Base-by-base conservation (phyloP, 805 yeast genomes). In the Candida multigemmis region DNA sequence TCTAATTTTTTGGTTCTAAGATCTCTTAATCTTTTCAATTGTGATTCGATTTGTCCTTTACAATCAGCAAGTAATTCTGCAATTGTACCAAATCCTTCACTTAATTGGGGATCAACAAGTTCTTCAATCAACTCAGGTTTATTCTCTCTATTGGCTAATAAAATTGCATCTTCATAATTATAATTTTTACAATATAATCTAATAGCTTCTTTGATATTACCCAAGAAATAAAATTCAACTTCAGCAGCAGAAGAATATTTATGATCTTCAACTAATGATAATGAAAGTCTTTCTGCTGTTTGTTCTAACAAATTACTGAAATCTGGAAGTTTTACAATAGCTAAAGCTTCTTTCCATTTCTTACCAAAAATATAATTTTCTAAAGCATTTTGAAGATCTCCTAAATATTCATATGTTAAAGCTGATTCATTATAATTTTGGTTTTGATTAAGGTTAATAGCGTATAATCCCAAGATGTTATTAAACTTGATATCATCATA, bases 1-100 rank as follows among this genome's bases (percentile, higher is more conserved):
- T 74, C 77, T 24, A 63, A 70, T 41, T 89, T 89, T 63, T 87
- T 87, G 11, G 68, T 64, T 41, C 98, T 71, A 30, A 91, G 63
- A 41, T 86, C 96, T 31, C 95, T 68, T 35, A 91, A 56, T 46
- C 99, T 74, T 34, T 61, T 71, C 38, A 86, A 58, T 55, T 91
- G 99, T 0, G 97, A 81, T 23, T 63, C 68, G 12, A 83, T 54
- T 60, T 91, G 99, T 10, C 80, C 73, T 41, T 73, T 75, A 59
- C 96, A 91, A 50, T 91, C 99, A n/a, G 96, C 91, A 21, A 89
- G 51, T 17, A 91, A 61, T 53, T 91, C 97, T 4, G 94, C 89
- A 35, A 86, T 63, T 1, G 69, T 60, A 37, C 93, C 94, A 53
- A 86, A 91, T 1, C 93, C 91, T 49, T 89, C 97, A 25, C 81